phyloP scores from a whole-genome alignment of 768 basidiomycete genomes.

The Auriscalpium orientale region DNA sequence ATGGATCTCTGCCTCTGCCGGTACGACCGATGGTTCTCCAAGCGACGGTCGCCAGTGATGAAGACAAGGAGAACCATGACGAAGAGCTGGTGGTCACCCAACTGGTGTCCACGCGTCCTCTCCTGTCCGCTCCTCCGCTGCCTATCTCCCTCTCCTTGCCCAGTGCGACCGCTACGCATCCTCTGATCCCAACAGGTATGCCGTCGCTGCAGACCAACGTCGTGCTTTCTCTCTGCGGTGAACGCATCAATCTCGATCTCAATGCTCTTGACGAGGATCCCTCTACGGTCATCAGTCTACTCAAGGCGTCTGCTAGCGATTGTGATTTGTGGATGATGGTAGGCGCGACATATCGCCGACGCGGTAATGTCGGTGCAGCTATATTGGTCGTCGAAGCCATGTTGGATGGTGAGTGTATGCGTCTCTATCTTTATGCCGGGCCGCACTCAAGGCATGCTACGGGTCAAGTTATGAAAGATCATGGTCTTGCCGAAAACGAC shows the following conservation, averaged over 20 bases:
- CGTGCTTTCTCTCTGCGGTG: conserved; percentile 5
- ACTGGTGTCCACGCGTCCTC: not conserved
- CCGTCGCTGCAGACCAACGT: conserved; percentile 8
- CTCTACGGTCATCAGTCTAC: conserved; percentile 34
- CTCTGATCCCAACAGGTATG: conserved; percentile 1
- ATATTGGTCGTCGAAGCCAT: conserved; percentile 36
- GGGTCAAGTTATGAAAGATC: conserved; percentile 32
- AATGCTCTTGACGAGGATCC: conserved; percentile 37
- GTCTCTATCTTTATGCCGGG: no score
- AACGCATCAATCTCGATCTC: conserved; percentile 30
- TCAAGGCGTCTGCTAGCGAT: conserved; percentile 38
- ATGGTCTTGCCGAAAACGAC: conserved; percentile 28
- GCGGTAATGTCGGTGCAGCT: conserved; percentile 38
- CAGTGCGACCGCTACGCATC: not conserved
- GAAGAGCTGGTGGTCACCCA: no score
- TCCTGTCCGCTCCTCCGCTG: not conserved
- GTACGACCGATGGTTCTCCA: not conserved
- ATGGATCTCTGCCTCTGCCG: not conserved
- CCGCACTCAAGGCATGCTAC: not conserved
- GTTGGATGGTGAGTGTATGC: conserved; percentile 34
- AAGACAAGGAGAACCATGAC: not conserved
- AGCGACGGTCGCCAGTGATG: not conserved
- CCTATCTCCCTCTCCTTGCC: not conserved
- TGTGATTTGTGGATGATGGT: conserved; percentile 51
- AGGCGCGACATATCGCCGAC: conserved; percentile 44